Conservation (phyloP, 257 asterid genomes). For the Solanum verrucosum region DNA sequence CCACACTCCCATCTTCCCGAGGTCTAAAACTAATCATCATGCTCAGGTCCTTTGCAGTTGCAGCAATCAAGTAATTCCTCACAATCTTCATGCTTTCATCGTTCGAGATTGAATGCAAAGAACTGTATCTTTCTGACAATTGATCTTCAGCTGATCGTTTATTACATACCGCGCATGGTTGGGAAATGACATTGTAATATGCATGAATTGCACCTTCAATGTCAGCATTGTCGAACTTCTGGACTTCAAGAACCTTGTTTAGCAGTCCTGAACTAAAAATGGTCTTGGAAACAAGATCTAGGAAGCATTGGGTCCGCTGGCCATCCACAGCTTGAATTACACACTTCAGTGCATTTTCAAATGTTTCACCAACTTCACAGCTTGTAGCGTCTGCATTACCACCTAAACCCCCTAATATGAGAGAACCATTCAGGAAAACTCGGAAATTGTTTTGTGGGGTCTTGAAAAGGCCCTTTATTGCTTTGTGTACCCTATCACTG, state of each 20-base stretch:
- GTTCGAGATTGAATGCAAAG: constrained; percentile 50
- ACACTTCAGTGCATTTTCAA: constrained; percentile 52
- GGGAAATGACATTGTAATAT: constrained; percentile 60
- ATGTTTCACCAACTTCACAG: constrained; percentile 33
- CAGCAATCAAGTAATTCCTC: constrained; percentile 78
- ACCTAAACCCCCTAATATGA: constrained; percentile 72
- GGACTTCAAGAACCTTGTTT: constrained; percentile 73
- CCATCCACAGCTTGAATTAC: constrained; percentile 59
- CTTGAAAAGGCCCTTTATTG: constrained; percentile 49
- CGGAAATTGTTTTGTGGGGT: constrained; percentile 95
- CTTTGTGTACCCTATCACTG: constrained; percentile 55
- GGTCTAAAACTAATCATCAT: constrained; percentile 79
- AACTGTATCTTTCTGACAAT: constrained; percentile 31
- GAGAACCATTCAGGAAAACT: constrained; percentile 80
- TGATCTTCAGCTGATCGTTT: constrained; percentile 24
- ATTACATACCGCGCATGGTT: constrained; percentile 62
- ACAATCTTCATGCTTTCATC: constrained; percentile 60
- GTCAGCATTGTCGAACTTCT: constrained; percentile 71
- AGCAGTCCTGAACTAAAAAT: constrained; percentile 51
- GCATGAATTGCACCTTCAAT: constrained; percentile 95
- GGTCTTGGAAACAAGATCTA: constrained; percentile 68
- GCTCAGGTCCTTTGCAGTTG: constrained; percentile 95
- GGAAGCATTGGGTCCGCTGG: constrained; percentile 45
- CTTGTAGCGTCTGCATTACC: constrained; percentile 38
- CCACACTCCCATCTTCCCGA: constrained; percentile 27